phyloP scores from a whole-genome alignment of 345 rosid genomes.

The Citrus inodora region DNA sequence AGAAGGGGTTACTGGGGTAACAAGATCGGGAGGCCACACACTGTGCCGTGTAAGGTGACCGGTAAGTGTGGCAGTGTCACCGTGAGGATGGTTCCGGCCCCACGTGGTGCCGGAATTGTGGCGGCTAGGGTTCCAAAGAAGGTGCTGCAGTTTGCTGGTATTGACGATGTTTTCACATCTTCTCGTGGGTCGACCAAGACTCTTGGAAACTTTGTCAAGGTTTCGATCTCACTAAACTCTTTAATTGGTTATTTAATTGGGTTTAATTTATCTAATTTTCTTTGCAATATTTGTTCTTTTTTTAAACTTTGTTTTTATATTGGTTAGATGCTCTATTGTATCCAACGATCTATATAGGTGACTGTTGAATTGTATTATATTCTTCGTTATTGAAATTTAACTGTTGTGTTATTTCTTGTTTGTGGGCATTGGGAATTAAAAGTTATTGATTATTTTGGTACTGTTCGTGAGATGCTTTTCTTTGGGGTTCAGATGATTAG shows the following conservation, averaged over 20 bases:
- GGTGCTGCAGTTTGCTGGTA: constrained; percentile 81
- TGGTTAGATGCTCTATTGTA: background rate
- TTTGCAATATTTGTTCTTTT: background rate
- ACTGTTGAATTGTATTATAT: background rate
- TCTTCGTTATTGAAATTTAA: background rate
- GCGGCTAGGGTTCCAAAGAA: constrained; percentile 90
- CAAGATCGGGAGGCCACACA: constrained; percentile 71
- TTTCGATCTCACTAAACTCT: constrained; percentile 6
- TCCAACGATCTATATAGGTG: background rate
- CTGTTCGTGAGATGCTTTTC: background rate
- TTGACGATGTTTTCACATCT: constrained; percentile 83
- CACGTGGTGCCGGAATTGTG: constrained; percentile 79
- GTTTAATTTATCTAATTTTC: background rate
- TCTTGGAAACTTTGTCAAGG: constrained; percentile 86
- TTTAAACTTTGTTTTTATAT: background rate
- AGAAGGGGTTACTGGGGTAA: constrained; percentile 83
- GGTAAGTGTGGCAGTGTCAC: constrained; percentile 74
- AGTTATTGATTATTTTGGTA: background rate
- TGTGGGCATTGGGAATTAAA: background rate
- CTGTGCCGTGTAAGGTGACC: constrained; percentile 70
- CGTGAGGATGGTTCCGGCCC: constrained; percentile 79
- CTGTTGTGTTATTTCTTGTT: background rate
- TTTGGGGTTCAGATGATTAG: background rate
- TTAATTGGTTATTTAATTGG: background rate
- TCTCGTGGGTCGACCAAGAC: constrained; percentile 79